Evolutionary conservation across 1,284 basidiomycete genomes (phyloP), one percentile per base, ranked within the genome.

Genomic region (Trichosporon coremiiforme): DNA sequence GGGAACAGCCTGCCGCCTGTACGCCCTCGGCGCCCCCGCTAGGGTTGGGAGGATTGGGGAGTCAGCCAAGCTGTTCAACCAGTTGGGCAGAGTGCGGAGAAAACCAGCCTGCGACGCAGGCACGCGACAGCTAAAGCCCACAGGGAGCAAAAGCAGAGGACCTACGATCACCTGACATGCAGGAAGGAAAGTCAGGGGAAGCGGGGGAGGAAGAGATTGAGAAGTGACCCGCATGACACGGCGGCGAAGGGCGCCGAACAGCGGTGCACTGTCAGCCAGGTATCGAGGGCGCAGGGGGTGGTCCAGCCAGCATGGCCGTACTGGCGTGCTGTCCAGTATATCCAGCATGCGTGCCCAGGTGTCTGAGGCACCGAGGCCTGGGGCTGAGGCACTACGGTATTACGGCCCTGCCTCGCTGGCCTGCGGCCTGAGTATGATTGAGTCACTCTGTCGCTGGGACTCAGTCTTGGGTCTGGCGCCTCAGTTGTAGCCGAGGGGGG

Each of bases 11-110:
- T 47, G 55, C 15, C 29, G 55, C 25, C 33, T 35, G 33, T 25
- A 53, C 20, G 20, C 50, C 50, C 50, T 53, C 45, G 22, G 29
- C 55, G 55, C 55, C 25, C 6, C 55, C n/a, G n/a, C n/a, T n/a
- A n/a, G n/a, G n/a, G n/a, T n/a, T n/a, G n/a, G n/a, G n/a, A n/a
- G n/a, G n/a, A n/a, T 45, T 45, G 41, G 17, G 45, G 45, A 57
- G 25, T 22, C 12, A 33, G 29, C 12, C 29, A 29, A 29, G 12
- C 45, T 6, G 15, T n/a, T 6, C 45, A 8, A 47, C 45, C 15
- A 47, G 55, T 31, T 57, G 55, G 55, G 55, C 55, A 57, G 4
- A 57, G 55, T 57, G 55, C 55, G 55, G 55, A 57, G 55, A 20
- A 57, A 57, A 31, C 22, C 20, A 57, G 29, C 55, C 55, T 57